These are phyloP conservation scores for Rhynchospora tenuis DNA, from an alignment of 176 grass and related monocot genomes.

Conservation along the genomic window DNA sequence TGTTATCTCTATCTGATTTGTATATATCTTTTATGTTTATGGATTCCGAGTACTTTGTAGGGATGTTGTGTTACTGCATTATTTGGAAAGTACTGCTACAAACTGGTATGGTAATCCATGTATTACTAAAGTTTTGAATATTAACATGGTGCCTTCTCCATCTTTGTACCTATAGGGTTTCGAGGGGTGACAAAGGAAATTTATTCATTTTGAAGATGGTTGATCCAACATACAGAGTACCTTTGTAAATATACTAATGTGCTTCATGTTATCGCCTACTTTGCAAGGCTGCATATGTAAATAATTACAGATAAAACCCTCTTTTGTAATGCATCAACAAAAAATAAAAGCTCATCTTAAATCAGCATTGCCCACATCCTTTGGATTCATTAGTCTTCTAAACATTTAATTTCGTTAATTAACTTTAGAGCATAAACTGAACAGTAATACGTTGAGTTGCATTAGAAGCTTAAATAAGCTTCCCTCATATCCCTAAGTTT, in stretches of 20 bases:
- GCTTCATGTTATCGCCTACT: background rate
- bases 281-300: background rate
- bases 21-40: no score
- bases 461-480: background rate
- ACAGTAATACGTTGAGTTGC: background rate
- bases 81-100: background rate
- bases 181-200: conserved; percentile 90
- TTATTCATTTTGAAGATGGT: conserved; percentile 89
- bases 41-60: no score
- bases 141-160: background rate
- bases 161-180: conserved; percentile 48
- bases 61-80: background rate
- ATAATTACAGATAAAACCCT: background rate
- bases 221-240: conserved; percentile 79
- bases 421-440: background rate
- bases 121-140: no score
- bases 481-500: background rate
- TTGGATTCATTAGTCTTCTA: background rate
- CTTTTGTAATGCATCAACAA: background rate
- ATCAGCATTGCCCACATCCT: background rate
- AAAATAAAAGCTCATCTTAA: background rate
- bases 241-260: conserved; percentile 29
- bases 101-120: no score
- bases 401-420: background rate
- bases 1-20: conserved; percentile 3